Conservation (phyloP, 148 eudicot species). For the Polygonum maritimum region DNA sequence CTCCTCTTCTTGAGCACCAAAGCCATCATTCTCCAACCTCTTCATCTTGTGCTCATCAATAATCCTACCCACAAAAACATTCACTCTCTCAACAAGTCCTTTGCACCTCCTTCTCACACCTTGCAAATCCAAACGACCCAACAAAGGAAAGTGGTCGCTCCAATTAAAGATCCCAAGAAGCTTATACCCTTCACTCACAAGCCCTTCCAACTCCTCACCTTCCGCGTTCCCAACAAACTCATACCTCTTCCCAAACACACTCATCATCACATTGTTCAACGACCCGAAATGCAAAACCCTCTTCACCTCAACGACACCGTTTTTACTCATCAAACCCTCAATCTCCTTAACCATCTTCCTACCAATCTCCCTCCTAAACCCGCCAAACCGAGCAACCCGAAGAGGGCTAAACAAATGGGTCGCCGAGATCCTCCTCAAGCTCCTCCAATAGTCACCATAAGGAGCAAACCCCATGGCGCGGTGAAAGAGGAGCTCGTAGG, state of each 20-base stretch:
- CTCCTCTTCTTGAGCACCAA: neutral
- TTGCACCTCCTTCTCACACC: slow-evolving; percentile 70
- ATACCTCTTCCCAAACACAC: slow-evolving; percentile 60
- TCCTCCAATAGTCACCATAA: slow-evolving; percentile 82
- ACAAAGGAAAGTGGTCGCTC: slow-evolving; percentile 74
- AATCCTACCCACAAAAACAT: slow-evolving; percentile 58
- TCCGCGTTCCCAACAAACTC: slow-evolving; percentile 20
- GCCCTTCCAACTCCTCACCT: slow-evolving; percentile 28
- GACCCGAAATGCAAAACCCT: slow-evolving; percentile 61
- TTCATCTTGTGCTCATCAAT: slow-evolving; percentile 43
- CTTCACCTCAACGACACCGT: slow-evolving; percentile 31
- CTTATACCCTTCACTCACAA: slow-evolving; percentile 84
- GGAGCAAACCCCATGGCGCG: slow-evolving; percentile 96
- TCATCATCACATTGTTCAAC: slow-evolving; percentile 80
- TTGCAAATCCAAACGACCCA: slow-evolving; percentile 72
- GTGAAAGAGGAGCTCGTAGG: slow-evolving; percentile 67
- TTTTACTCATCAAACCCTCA: slow-evolving; percentile 17
- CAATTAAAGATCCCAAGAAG: slow-evolving; percentile 73
- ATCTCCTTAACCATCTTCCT: slow-evolving; percentile 30
- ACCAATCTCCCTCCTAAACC: slow-evolving; percentile 35
- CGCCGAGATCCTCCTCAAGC: slow-evolving; percentile 56
- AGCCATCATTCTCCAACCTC: slow-evolving; percentile 11
- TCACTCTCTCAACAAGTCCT: slow-evolving; percentile 39
- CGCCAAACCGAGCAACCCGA: slow-evolving; percentile 31
- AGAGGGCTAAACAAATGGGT: slow-evolving; percentile 61